A percentile compares a stretch with the other conserved stretches of the same genome.
phyloP scores from a whole-genome alignment of 1,284 basidiomycete genomes.

The Puccinia hordei region DNA sequence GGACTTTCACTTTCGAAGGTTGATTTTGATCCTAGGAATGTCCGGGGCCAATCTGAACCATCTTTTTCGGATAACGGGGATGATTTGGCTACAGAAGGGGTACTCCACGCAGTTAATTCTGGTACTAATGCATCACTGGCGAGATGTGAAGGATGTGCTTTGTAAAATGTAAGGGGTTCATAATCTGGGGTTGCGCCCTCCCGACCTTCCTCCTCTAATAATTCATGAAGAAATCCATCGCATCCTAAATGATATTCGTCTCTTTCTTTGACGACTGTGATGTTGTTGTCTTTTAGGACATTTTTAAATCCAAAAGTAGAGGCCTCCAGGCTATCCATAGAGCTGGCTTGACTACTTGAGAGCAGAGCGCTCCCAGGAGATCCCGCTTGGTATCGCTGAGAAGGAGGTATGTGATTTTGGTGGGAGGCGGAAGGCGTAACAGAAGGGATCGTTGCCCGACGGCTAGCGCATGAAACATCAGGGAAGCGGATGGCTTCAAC shows the following conservation, averaged over 20 bases:
- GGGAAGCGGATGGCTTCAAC: slow-evolving; percentile 21
- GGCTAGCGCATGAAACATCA: neutral
- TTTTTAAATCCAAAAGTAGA: slow-evolving; percentile 5
- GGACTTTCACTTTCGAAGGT: slow-evolving; percentile 1
- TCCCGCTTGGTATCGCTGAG: slow-evolving; percentile 10
- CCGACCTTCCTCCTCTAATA: slow-evolving; percentile 26
- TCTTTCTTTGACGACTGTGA: slow-evolving; percentile 11
- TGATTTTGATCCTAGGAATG: slow-evolving; percentile 2
- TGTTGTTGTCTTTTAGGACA: neutral
- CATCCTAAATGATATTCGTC: slow-evolving; percentile 23
- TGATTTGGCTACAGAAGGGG: slow-evolving; percentile 11
- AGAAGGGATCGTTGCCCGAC: slow-evolving; percentile 28
- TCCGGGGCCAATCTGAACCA: slow-evolving; percentile 3
- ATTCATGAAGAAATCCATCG: slow-evolving; percentile 34
- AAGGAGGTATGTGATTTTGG: neutral
- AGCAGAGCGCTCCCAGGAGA: slow-evolving; percentile 30
- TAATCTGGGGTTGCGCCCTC: neutral
- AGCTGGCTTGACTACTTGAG: slow-evolving; percentile 36
- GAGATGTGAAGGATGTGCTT: neutral
- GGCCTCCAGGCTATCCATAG: slow-evolving; percentile 25
- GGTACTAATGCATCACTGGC: neutral
- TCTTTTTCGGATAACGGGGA: slow-evolving; percentile 4
- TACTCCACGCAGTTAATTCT: slow-evolving; percentile 1
- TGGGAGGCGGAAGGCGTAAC: slow-evolving; percentile 7
- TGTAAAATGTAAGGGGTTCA: neutral